Base-by-base conservation (phyloP, 1,139 yeast genomes). In the Geotrichum candidum region DNA sequence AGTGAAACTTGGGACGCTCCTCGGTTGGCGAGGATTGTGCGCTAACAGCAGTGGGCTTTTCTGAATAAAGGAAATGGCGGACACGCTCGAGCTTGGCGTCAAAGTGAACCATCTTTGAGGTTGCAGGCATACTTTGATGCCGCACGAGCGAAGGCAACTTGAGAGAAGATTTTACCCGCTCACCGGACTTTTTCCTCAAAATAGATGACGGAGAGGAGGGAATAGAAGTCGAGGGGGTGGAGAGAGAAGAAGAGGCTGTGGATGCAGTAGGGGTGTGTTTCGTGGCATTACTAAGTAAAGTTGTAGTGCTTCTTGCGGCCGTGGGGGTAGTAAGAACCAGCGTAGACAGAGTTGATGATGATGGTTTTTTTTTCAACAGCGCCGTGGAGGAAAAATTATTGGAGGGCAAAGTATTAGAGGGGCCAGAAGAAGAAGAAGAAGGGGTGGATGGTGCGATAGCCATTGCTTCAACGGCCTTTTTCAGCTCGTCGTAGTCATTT, bases 71-170 rank as follows among this genome's bases (percentile, higher is more conserved):
- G 73, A 90, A 90, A 70, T 87, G 88, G 57, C 88, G 80, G 48
- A 89, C 84, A 68, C 88, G 90, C 66, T 80, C 86, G 57, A 83
- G 71, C 58, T 78, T 80, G 53, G 82, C 81, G 53, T 92, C 95
- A 74, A 90, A 90, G 73, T 90, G 94, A 31, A 90, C 96, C 67
- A 81, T 85, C 70, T 90, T 90, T 23, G 88, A 83, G 3, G 95
- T 86, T 0, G 87, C 77, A 2, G 96, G 96, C 77, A 88, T 80
- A 13, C 91, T 85, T 67, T 80, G 80, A 45, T 84, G 80, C 61
- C 89, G 76, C 53, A 76, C 75, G 53, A 83, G 74, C 53, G 76
- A 75, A 63, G 77, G 82, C 61, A 78, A 72, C 70, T 86, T 88
- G 60, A 90, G 78, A 29, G 90, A 85, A 3, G 92, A 84, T 70